Conservation (phyloP, 2,329 filamentous ascomycete species). For the Ceratocystis huliohia region DNA sequence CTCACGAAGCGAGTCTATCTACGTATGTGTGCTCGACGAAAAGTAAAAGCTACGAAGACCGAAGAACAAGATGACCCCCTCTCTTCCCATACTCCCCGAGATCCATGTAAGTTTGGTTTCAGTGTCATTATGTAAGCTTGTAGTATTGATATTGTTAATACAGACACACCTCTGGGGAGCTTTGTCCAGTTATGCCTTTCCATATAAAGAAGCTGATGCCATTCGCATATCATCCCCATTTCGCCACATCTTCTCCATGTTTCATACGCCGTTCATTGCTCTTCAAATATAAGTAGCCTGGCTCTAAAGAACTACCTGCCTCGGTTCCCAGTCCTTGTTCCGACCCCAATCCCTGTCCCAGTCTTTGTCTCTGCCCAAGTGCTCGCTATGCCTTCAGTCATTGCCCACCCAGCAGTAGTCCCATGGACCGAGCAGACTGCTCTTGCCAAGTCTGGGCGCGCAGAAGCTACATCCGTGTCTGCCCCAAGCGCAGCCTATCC, state of each 20-base stretch:
- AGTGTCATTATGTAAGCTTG: background rate
- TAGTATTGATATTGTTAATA: background rate
- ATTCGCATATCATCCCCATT: slow-evolving; percentile 1
- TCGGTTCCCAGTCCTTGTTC: background rate
- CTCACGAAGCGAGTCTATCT: background rate
- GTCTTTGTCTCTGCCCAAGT: background rate
- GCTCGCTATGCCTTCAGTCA: slow-evolving; percentile 20
- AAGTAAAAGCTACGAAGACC: background rate
- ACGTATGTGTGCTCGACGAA: background rate
- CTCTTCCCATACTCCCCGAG: background rate
- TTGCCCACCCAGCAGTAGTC: slow-evolving; percentile 18
- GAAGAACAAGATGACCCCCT: background rate
- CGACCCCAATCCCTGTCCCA: background rate
- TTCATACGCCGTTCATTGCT: background rate
- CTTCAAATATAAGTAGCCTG: background rate
- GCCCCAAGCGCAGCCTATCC: slow-evolving; percentile 28
- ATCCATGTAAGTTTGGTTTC: slow-evolving; percentile 8
- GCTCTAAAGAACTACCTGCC: background rate
- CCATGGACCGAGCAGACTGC: slow-evolving; percentile 7
- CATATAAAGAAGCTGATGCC: slow-evolving; percentile 19
- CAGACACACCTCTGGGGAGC: slow-evolving; percentile 9
- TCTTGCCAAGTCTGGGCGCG: slow-evolving; percentile 11
- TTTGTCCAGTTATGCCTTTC: background rate
- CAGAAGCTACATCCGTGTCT: background rate
- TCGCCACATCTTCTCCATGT: slow-evolving; percentile 1